These are phyloP conservation scores for Penicillium samsonianum DNA, from an alignment of 495 filamentous ascomycete genomes.

Conservation along the genomic window DNA sequence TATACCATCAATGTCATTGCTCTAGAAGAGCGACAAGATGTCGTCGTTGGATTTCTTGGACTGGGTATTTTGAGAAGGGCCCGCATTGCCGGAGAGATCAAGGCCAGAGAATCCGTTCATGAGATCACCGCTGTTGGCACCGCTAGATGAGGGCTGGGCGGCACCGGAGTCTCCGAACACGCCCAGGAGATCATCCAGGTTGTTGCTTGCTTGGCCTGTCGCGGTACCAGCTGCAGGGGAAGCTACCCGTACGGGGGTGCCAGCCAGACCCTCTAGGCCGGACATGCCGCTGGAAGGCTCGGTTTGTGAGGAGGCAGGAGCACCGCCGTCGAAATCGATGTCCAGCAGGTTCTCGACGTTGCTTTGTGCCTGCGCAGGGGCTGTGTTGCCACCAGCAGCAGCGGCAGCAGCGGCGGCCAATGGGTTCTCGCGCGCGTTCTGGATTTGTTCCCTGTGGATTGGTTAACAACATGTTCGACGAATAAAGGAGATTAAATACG, in stretches of 20 bases:
- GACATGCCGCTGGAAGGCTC: constrained; percentile 60
- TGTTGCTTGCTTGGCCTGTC: constrained; percentile 50
- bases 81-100: constrained; percentile 60
- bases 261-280: constrained; percentile 71
- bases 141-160: constrained; percentile 32
- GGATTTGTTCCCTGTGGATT: constrained; percentile 68
- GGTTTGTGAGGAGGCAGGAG: constrained; percentile 82
- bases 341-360: constrained; percentile 95
- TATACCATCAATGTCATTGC: constrained; percentile 3
- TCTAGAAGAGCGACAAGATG: constrained; percentile 83
- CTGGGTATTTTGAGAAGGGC: constrained; percentile 29
- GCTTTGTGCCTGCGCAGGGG: constrained; percentile 57
- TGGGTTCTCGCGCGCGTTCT: constrained; percentile 91
- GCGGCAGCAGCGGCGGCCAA: constrained; percentile 82
- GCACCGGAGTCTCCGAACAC: constrained; percentile 60
- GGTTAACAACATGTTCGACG: constrained; percentile 13
- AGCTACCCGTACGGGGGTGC: constrained; percentile 77
- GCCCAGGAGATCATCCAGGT: constrained; percentile 89
- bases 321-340: constrained; percentile 96
- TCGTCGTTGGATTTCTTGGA: constrained; percentile 78
- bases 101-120: constrained; percentile 85
- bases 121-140: constrained; percentile 52
- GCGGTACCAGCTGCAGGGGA: constrained; percentile 58
- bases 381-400: constrained; percentile 56
- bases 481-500: constrained; percentile 20